A percentile compares a stretch with the other conserved stretches of the same genome.
Evolutionary conservation across 2,329 filamentous ascomycete genomes (phyloP).

Genomic region (Microdochium trichocladiopsis): DNA sequence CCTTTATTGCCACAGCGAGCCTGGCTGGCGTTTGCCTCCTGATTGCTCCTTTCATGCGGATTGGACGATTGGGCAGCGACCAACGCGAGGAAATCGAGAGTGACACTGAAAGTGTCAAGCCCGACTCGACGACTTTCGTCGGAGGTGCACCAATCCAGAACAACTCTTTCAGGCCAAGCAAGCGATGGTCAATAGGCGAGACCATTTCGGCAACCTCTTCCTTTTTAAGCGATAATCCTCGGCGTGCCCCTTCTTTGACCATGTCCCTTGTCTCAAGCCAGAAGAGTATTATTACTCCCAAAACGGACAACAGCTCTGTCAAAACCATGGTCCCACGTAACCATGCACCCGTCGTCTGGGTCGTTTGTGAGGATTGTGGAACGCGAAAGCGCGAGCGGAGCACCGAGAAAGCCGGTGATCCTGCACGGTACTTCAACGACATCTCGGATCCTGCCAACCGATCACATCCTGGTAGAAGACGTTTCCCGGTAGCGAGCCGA

Average conservation of each 20-base stretch:
- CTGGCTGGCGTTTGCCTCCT: slow-evolving; percentile 19
- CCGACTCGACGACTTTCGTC: background rate
- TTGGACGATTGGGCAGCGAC: slow-evolving; percentile 15
- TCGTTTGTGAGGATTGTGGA: slow-evolving; percentile 23
- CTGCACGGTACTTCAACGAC: slow-evolving; percentile 21
- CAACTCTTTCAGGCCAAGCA: slow-evolving; percentile 15
- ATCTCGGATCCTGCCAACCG: slow-evolving; percentile 11
- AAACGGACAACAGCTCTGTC: slow-evolving; percentile 11
- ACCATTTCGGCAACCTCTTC: slow-evolving; percentile 10
- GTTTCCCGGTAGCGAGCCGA: slow-evolving; percentile 17
- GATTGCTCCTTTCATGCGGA: slow-evolving; percentile 20
- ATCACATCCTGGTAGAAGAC: slow-evolving; percentile 15
- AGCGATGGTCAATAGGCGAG: slow-evolving; percentile 20
- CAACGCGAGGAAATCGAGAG: slow-evolving; percentile 3
- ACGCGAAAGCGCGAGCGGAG: slow-evolving; percentile 16
- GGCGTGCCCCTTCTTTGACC: slow-evolving; percentile 12
- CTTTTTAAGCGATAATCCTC: slow-evolving; percentile 1
- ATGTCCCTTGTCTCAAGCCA: slow-evolving; percentile 10
- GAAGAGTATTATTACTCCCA: slow-evolving; percentile 13
- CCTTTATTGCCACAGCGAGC: slow-evolving; percentile 19
- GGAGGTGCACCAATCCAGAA: slow-evolving; percentile 4
- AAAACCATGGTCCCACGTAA: slow-evolving; percentile 12
- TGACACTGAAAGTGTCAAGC: slow-evolving; percentile 3
- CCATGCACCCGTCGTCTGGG: slow-evolving; percentile 19
- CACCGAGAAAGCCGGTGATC: slow-evolving; percentile 10